A percentile compares a stretch with the other conserved stretches of the same genome.
Conservation (phyloP, 768 basidiomycete genomes). For the Kwoniella europaea region DNA sequence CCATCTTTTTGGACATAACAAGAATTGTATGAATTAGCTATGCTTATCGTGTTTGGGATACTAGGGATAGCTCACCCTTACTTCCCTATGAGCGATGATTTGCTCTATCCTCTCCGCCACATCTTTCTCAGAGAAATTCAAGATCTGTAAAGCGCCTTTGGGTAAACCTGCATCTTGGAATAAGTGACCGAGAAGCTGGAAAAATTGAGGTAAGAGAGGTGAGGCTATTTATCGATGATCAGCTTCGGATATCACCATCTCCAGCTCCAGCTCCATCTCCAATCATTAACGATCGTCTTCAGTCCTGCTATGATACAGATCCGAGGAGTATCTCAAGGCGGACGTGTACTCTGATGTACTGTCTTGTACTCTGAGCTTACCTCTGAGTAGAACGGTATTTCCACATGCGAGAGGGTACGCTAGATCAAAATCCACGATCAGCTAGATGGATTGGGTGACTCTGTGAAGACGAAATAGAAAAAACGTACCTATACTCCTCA, state of each 20-base stretch:
- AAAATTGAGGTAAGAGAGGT: constrained; percentile 55
- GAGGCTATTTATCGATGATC: constrained; percentile 37
- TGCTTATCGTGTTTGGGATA: too few species aligned
- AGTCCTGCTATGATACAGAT: too few species aligned
- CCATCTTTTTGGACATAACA: too few species aligned
- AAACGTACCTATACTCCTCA: constrained; percentile 38
- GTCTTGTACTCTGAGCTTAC: constrained; percentile 16
- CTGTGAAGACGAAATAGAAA: not conserved
- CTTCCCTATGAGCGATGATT: constrained; percentile 35
- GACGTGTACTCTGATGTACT: too few species aligned
- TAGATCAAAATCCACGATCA: constrained; percentile 15
- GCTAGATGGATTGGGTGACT: not conserved
- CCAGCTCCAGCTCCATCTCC: too few species aligned
- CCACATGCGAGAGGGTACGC: constrained; percentile 60
- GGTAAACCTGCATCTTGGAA: constrained; percentile 67
- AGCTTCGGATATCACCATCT: not conserved
- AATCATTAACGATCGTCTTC: too few species aligned
- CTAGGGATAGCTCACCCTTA: too few species aligned
- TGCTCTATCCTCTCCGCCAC: constrained; percentile 39
- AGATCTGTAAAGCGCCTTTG: constrained; percentile 65
- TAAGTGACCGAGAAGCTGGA: constrained; percentile 55
- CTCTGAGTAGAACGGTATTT: constrained; percentile 58
- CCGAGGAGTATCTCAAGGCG: not conserved
- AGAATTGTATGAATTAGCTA: too few species aligned
- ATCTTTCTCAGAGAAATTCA: constrained; percentile 40